Conservation (phyloP, 2,329 filamentous ascomycete genomes). For the Sarocladium kiliense region DNA sequence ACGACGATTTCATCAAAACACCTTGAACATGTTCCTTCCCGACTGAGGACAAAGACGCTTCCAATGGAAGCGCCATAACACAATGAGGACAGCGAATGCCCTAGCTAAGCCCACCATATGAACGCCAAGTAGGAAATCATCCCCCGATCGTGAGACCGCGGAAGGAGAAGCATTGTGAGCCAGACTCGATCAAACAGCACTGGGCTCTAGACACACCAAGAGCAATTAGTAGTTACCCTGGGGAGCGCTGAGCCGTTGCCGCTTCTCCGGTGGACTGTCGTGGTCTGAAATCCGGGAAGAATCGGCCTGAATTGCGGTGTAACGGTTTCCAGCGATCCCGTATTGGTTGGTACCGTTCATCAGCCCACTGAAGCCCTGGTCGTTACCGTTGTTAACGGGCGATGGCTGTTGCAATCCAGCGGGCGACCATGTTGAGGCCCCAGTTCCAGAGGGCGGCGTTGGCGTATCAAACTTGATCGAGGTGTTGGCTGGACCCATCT, state of each 20-base stretch:
- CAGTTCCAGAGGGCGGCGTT: slow-evolving; percentile 45
- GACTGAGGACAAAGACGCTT: background rate
- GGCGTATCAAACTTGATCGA: slow-evolving; percentile 48
- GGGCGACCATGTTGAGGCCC: slow-evolving; percentile 46
- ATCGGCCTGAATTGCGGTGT: slow-evolving; percentile 18
- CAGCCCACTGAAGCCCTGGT: slow-evolving; percentile 39
- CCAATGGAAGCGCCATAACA: background rate
- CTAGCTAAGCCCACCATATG: background rate
- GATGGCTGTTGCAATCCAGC: slow-evolving; percentile 46
- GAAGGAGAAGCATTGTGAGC: background rate
- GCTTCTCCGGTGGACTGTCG: slow-evolving; percentile 46
- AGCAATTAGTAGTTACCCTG: slow-evolving; percentile 28
- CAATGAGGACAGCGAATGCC: background rate
- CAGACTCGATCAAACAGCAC: background rate
- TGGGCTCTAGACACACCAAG: too few relatives aligned
- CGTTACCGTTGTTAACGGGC: slow-evolving; percentile 34
- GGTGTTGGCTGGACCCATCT: slow-evolving; percentile 13
- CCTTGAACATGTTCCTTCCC: background rate
- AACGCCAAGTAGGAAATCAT: background rate
- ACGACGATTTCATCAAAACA: slow-evolving; percentile 1
- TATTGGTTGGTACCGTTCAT: slow-evolving; percentile 35
- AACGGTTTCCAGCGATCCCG: slow-evolving; percentile 26
- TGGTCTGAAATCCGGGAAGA: slow-evolving; percentile 29
- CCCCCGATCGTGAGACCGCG: background rate
- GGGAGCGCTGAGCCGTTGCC: slow-evolving; percentile 44